Base-by-base conservation (phyloP, 1,284 basidiomycete species). In the Papiliotrema flavescens region DNA sequence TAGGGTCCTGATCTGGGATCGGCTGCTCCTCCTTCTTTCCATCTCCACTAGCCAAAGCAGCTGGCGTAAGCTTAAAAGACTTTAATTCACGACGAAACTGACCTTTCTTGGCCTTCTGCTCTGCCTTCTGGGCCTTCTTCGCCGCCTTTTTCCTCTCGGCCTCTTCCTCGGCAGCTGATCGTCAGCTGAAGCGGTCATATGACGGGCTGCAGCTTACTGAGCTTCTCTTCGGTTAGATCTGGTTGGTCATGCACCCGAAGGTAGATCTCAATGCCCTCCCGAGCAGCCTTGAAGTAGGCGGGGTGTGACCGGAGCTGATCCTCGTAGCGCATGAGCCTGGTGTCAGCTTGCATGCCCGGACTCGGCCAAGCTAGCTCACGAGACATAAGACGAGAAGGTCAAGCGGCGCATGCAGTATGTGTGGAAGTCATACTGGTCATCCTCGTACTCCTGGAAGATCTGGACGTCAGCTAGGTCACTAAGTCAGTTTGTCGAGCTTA, bases 361-460 rank as follows among this genome's bases (percentile, higher is more conserved):
- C 32, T 26, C 23, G n/a, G 17, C n/a, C n/a, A 45, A 22, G 70
- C n/a, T 52, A 22, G 70, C 79, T 59, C 65, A 94, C 91, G 85
- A 82, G 50, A 89, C 65, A 74, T 98, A 98, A 14, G 89, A 83
- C 47, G 86, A 86, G 37, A 98, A 78, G 2, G 90, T 96, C 71
- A 88, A 90, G 67, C 90, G 91, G 45, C 96, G 85, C 67, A 97
- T 70, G 64, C 90, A 90, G 76, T 98, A 99, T 7, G 87, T 86
- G 74, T 99, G 96, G 81, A 98, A 99, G 76, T 99, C 96, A 67
- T 90, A 95, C 76, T 98, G 94, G 71, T 98, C 96, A 63, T 98
- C 92, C 67, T 94, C 90, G 61, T 91, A 84, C 54, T 90, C 89
- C 53, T 88, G 83, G 75, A 96, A 97, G 15, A 87, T 80, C 85